Percentiles rank a stretch among this genome's conserved stretches.
Conservation (phyloP, 805 yeast genomes). For the Candida qinlingensis region DNA sequence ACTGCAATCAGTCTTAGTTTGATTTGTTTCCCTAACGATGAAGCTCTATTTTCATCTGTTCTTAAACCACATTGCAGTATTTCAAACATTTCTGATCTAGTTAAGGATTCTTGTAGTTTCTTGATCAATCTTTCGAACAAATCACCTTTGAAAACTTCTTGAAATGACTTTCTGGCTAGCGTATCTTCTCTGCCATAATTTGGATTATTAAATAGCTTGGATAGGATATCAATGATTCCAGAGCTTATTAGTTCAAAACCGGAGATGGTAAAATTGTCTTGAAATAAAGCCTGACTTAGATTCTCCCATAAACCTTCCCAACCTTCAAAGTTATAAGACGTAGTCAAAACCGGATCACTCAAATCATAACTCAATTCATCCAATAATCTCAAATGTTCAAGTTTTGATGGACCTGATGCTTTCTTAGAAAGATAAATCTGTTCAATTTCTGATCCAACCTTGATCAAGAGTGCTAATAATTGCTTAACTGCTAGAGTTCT, state of each 20-base stretch:
- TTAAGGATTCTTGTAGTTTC: conserved; percentile 66
- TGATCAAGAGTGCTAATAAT: neutral
- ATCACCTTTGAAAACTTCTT: conserved; percentile 30
- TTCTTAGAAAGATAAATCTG: conserved; percentile 24
- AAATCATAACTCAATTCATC: conserved; percentile 20
- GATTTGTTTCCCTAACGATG: conserved; percentile 67
- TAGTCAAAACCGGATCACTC: conserved; percentile 5
- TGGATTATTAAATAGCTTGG: conserved; percentile 28
- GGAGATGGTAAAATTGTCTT: conserved; percentile 38
- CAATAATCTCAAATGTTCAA: conserved; percentile 26
- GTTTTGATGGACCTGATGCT: conserved; percentile 19
- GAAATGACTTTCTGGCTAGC: conserved; percentile 41
- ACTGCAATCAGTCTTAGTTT: conserved; percentile 47
- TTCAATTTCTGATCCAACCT: conserved; percentile 25
- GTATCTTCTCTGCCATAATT: conserved; percentile 25
- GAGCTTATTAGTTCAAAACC: conserved; percentile 73
- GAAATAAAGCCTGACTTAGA: conserved; percentile 32
- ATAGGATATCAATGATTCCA: conserved; percentile 48
- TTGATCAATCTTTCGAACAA: conserved; percentile 43
- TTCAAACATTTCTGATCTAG: conserved; percentile 69
- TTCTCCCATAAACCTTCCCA: conserved; percentile 34
- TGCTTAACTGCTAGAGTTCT: neutral
- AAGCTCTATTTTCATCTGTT: conserved; percentile 39
- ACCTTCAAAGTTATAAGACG: conserved; percentile 20
- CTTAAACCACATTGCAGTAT: conserved; percentile 40